Conservation (phyloP, 2,329 filamentous ascomycete genomes). For the Diaporthe sp. region DNA sequence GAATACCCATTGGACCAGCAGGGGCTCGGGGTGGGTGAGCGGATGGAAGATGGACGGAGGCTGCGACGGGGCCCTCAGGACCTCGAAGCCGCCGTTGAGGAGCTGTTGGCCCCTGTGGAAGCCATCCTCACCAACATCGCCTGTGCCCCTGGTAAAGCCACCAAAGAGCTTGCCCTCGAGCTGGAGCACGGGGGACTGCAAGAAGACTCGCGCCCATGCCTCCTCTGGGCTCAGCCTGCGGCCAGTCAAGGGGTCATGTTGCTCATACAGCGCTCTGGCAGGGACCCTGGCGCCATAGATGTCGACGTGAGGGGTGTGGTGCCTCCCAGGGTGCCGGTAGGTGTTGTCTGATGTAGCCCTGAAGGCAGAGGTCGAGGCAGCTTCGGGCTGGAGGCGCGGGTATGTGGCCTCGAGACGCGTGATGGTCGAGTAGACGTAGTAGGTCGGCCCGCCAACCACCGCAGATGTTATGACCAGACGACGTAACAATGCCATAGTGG, state of each 20-base stretch:
- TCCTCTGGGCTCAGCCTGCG: conserved; percentile 25
- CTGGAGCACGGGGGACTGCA: conserved; percentile 30
- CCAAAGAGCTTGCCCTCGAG: conserved; percentile 34
- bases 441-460: conserved; percentile 29
- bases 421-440: conserved; percentile 10
- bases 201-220: conserved; percentile 31
- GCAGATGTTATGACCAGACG: conserved; percentile 16
- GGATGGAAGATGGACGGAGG: conserved; percentile 13
- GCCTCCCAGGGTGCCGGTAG: not conserved
- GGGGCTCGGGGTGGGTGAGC: conserved; percentile 17
- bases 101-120: conserved; percentile 22
- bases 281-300: conserved; percentile 23
- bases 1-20: conserved; percentile 27
- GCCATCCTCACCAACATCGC: conserved; percentile 19
- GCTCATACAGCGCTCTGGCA: conserved; percentile 1
- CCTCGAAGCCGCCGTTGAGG: conserved; percentile 28
- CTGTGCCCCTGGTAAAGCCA: not conserved
- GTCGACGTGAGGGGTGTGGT: conserved; percentile 32
- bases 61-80: conserved; percentile 21
- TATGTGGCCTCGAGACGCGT: conserved; percentile 31
- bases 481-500: conserved; percentile 22
- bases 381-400: conserved; percentile 32
- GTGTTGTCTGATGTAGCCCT: not conserved
- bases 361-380: conserved; percentile 5
- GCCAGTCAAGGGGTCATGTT: not conserved